Base-by-base conservation (phyloP, 805 yeast species). In the Wickerhamiella kazuoi region DNA sequence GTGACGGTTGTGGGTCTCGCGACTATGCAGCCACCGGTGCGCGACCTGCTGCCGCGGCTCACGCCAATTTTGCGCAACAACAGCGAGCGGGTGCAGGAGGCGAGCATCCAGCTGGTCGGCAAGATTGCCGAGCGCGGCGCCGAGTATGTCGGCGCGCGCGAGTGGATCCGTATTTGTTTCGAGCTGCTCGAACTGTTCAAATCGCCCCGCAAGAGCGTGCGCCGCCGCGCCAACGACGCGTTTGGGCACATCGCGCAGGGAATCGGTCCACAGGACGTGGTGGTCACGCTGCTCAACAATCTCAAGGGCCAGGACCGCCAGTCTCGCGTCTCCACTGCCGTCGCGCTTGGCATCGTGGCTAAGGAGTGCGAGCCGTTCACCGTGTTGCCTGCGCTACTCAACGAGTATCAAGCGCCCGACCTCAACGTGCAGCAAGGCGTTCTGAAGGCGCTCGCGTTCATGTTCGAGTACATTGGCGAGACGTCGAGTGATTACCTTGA, bases 81-180 rank as follows among this genome's bases (percentile, higher is more conserved):
- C 43, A 90, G 86, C 53, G 94, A 79, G 46, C 79, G 79, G 46
- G 97, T 90, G 2, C 96, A 84, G 55, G 87, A 81, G 46, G 71
- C 76, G 44, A 72, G 86, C 7, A 79, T 90, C 30, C 72, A 68
- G 34, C 61, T 87, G 16, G 77, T 90, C 20, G 95, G 95, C 2
- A 64, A 72, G 37, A 77, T 87, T 40, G 95, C 97, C 0, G 72
- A 68, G 36, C 67, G 72, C 34, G 86, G 80, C 8, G 76, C 94
- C 1, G 93, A 81, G 46, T 72, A 73, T 40, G 80, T 84, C 14
- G 74, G 84, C 29, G 93, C 94, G 2, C 74, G 82, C 44, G 99
- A 90, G 57, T 90, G 98, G 99, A 82, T 90, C 87, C 67, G 97
- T 45, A 80, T 87, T 20, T 81, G 95, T 51, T 83, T 81, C 57